Evolutionary conservation across 2,329 filamentous ascomycete species (phyloP).

Genomic region (Nigrospora osmanthi): DNA sequence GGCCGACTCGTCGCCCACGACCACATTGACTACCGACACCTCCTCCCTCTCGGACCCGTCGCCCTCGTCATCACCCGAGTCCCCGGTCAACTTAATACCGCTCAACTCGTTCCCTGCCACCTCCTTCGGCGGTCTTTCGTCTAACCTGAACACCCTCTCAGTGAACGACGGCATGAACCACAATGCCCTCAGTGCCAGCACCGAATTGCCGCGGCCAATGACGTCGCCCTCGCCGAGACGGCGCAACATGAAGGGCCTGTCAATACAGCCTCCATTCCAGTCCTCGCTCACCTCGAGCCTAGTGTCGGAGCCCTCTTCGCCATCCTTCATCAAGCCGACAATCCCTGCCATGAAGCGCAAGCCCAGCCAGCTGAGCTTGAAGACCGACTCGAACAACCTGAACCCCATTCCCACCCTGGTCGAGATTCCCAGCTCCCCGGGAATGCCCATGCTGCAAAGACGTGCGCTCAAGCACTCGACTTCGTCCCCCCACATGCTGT

Average conservation of each 20-base stretch:
- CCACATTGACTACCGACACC: slow-evolving; percentile 85
- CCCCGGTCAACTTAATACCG: slow-evolving; percentile 67
- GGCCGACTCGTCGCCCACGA: slow-evolving; percentile 90
- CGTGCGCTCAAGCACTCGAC: slow-evolving; percentile 59
- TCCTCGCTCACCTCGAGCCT: slow-evolving; percentile 38
- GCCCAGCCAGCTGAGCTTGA: slow-evolving; percentile 70
- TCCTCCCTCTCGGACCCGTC: slow-evolving; percentile 85
- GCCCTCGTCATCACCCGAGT: slow-evolving; percentile 87
- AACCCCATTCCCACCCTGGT: slow-evolving; percentile 32
- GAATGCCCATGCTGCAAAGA: slow-evolving; percentile 51
- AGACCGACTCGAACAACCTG: slow-evolving; percentile 52
- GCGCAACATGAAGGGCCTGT: slow-evolving; percentile 78
- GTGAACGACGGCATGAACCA: slow-evolving; percentile 26
- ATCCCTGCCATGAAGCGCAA: slow-evolving; percentile 66
- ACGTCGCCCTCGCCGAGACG: slow-evolving; percentile 64
- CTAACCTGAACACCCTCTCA: slow-evolving; percentile 37
- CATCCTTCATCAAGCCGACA: slow-evolving; percentile 72
- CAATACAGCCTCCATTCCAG: slow-evolving; percentile 58
- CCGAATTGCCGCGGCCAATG: slow-evolving; percentile 47
- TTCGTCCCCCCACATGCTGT: slow-evolving; percentile 60
- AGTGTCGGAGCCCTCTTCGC: slow-evolving; percentile 61
- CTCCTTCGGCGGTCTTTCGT: slow-evolving; percentile 39
- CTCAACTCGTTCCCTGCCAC: slow-evolving; percentile 61
- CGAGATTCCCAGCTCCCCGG: slow-evolving; percentile 49
- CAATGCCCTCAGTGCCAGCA: slow-evolving; percentile 1